Percentiles rank a stretch among this genome's conserved stretches.
These are phyloP conservation scores for Pythium phragmitis DNA, from an alignment of 352 stramenopile genomes.

Conservation along the genomic window DNA sequence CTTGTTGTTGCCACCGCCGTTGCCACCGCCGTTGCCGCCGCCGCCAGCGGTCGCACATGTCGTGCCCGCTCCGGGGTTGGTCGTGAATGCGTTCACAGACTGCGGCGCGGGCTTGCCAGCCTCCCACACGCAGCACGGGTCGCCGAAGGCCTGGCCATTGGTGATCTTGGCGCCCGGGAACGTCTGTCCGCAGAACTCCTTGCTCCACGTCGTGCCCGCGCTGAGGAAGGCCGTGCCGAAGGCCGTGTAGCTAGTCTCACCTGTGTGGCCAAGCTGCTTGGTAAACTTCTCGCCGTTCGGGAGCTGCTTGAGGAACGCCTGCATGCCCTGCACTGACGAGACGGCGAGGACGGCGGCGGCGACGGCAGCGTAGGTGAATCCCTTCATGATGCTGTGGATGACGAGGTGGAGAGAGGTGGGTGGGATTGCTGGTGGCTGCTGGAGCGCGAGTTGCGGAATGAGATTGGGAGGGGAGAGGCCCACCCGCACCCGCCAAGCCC, in stretches of 20 bases:
- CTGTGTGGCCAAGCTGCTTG: conserved; percentile 19
- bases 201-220: conserved; percentile 33
- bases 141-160: conserved; percentile 59
- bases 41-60: not conserved
- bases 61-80: conserved; percentile 14
- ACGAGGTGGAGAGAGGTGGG: too few relatives aligned
- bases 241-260: not conserved
- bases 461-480: too few relatives aligned
- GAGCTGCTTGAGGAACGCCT: too few relatives aligned
- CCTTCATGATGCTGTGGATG: not conserved
- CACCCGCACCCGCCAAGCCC: too few relatives aligned
- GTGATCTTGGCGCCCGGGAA: conserved; percentile 42
- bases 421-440: too few relatives aligned
- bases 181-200: conserved; percentile 32
- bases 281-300: too few relatives aligned
- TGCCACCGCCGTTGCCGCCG: too few relatives aligned
- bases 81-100: conserved; percentile 19
- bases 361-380: conserved; percentile 13
- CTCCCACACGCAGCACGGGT: conserved; percentile 46
- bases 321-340: conserved; percentile 50
- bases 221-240: conserved; percentile 27
- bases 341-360: conserved; percentile 74
- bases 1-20: too few relatives aligned
- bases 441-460: too few relatives aligned
- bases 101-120: conserved; percentile 18